These are phyloP conservation scores for Choiromyces venosus DNA, from an alignment of 495 filamentous ascomycete species.

Conservation along the genomic window DNA sequence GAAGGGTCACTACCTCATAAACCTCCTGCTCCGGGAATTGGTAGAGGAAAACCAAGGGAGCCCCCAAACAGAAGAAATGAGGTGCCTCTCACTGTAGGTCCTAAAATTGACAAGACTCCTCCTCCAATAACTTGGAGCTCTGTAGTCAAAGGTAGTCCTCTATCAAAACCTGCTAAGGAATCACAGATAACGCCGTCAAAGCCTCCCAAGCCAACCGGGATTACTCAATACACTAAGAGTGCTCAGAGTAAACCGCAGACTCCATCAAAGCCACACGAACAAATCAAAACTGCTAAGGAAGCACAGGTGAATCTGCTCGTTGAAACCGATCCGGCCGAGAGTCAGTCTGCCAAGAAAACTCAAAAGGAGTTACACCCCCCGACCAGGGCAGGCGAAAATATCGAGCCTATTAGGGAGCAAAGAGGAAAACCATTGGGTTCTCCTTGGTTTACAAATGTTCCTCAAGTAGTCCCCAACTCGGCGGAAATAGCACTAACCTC, in stretches of 20 bases:
- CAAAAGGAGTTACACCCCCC: background rate
- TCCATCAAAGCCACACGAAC: background rate
- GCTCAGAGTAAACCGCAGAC: background rate
- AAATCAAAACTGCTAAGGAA: background rate
- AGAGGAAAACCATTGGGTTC: background rate
- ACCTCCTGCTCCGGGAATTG: background rate
- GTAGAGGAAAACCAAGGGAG: background rate
- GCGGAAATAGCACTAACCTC: background rate
- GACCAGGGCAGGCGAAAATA: background rate
- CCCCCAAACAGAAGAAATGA: background rate
- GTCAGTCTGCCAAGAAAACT: background rate
- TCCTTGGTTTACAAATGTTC: background rate
- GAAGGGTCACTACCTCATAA: background rate
- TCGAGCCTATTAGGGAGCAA: background rate
- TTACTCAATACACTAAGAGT: background rate
- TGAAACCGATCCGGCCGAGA: background rate
- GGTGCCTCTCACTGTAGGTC: background rate
- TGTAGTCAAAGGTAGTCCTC: background rate
- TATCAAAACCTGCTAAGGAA: conserved; percentile 3
- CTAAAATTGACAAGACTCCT: background rate
- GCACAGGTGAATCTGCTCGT: background rate
- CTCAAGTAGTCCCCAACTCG: background rate
- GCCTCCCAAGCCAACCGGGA: background rate
- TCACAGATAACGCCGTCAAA: background rate
- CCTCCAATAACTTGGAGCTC: background rate